Conservation (phyloP, 441 rosid species). For the Kokia cookei region DNA sequence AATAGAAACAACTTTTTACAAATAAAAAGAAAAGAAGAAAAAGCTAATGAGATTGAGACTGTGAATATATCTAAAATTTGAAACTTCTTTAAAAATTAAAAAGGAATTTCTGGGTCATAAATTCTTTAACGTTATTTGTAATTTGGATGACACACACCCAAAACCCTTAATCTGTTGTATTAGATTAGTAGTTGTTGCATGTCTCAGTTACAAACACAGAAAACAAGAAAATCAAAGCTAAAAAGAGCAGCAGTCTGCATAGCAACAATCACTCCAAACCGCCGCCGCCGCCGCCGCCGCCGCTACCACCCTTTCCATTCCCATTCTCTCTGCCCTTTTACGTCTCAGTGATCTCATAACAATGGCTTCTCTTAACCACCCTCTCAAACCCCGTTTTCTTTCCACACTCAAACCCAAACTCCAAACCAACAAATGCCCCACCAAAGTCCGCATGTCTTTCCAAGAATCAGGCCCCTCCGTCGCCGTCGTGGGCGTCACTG, state of each 20-base stretch:
- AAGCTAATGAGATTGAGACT: no score
- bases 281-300: neutral
- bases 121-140: no score
- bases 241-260: neutral
- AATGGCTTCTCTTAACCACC: slow-evolving; percentile 38
- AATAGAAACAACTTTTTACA: no score
- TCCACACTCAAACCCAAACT: slow-evolving; percentile 22
- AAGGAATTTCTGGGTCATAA: no score
- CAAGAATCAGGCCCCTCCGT: slow-evolving; percentile 74
- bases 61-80: no score
- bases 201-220: no score
- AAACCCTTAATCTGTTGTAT: no score
- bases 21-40: no score
- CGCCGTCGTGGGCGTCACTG: slow-evolving; percentile 91
- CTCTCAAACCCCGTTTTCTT: slow-evolving; percentile 17
- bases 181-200: no score
- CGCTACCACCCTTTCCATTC: neutral
- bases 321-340: neutral
- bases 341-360: neutral
- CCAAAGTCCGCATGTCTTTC: slow-evolving; percentile 71
- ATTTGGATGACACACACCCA: no score
- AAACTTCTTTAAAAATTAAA: no score
- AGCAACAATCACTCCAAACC: neutral
- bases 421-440: slow-evolving; percentile 22
- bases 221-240: neutral